phyloP scores from a whole-genome alignment of 1,139 yeast genomes.

The Yamadazyma sp. region DNA sequence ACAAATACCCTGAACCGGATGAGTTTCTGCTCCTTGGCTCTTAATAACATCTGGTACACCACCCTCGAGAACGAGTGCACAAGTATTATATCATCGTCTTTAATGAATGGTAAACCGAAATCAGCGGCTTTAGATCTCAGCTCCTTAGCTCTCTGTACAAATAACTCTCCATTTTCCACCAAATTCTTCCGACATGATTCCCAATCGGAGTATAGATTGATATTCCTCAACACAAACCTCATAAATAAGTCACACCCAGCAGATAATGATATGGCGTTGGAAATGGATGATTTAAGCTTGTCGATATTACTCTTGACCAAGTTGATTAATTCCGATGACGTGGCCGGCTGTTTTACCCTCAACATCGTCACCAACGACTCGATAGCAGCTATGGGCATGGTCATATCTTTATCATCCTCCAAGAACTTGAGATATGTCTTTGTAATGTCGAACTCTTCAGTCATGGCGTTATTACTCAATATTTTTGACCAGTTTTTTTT shows the following conservation, averaged over 20 bases:
- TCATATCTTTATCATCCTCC: slow-evolving; percentile 87
- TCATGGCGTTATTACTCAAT: not conserved
- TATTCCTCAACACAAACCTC: slow-evolving; percentile 87
- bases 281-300: slow-evolving; percentile 72
- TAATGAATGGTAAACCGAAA: slow-evolving; percentile 82
- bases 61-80: slow-evolving; percentile 95
- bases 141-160: slow-evolving; percentile 88
- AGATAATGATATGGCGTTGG: slow-evolving; percentile 86
- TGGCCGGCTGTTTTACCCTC: slow-evolving; percentile 79
- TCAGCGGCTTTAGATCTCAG: slow-evolving; percentile 87
- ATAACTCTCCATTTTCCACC: slow-evolving; percentile 90
- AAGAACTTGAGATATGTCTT: slow-evolving; percentile 76
- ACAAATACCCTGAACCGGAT: slow-evolving; percentile 87
- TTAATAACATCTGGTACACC: slow-evolving; percentile 69
- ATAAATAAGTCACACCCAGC: slow-evolving; percentile 98
- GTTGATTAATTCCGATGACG: slow-evolving; percentile 89
- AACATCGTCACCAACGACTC: slow-evolving; percentile 87
- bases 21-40: slow-evolving; percentile 69
- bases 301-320: slow-evolving; percentile 75
- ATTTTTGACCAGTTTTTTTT: not conserved
- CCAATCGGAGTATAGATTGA: slow-evolving; percentile 91
- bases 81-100: slow-evolving; percentile 87
- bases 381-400: slow-evolving; percentile 99
- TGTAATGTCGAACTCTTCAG: slow-evolving; percentile 65
- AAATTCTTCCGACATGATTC: slow-evolving; percentile 88